Base-by-base conservation (phyloP, 2,329 filamentous ascomycete genomes). In the Scorias spongiosa region DNA sequence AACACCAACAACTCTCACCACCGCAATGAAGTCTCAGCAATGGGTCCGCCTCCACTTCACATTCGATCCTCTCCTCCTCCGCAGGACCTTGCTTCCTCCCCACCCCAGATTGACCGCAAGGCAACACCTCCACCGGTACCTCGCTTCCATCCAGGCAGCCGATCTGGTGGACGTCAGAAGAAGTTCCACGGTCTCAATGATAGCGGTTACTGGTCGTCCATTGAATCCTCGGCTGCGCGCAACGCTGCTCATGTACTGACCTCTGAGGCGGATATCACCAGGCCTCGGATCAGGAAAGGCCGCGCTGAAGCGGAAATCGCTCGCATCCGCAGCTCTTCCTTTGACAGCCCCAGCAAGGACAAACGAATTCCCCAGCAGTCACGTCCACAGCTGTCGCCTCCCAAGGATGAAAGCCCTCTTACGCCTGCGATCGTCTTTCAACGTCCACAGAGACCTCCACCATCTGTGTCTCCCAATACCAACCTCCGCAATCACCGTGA, bases 271-370 rank as follows among this genome's bases (percentile, higher is more conserved):
- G 74, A 77, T 55, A 75, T 80, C 42, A 83, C 87, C 53, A 79
- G 80, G n/a, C 81, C 81, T 41, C 56, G 56, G 29, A 80, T 87
- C 54, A 93, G 89, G 67, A 81, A 85, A 47, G 89, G 89, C 28
- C 82, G 89, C 48, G 91, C 91, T 12, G 91, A 96, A 62, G 88
- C 93, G 55, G 91, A 95, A 63, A 95, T 98, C 68, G 84, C 84
- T 39, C 84, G 89, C 36, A 81, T 96, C 43, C 82, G 91, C 51
- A 84, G 84, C 49, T 95, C 89, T 1, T 94, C 87, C 2, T 89
- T 88, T 55, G 88, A 94, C 56, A 96, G 88, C 57, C 91, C 91
- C 4, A 84, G 78, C 41, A 87, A 85, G 65, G 54, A 58, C 37
- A 48, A 52, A 41, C 11, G 32, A 15, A 42, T 44, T 42, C 1